phyloP scores from a whole-genome alignment of 139 green algal species.

The Coccomyxa sp. region DNA sequence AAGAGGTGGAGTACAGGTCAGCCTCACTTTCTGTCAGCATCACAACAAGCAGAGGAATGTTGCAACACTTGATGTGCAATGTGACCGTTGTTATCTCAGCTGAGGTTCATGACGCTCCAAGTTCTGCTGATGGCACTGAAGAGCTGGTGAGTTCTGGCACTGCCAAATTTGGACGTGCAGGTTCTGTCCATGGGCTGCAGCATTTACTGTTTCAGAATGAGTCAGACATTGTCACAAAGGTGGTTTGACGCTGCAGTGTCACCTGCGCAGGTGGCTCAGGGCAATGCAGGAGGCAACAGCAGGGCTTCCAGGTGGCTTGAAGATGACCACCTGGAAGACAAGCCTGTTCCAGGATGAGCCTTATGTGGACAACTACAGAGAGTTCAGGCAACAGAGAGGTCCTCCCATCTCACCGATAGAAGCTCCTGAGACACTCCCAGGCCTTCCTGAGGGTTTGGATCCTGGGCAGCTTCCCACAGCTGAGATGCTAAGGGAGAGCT shows the following conservation, averaged over 20 bases:
- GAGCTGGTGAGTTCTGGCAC: neutral
- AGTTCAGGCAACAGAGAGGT: slow-evolving; percentile 6
- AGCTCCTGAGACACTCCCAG: neutral
- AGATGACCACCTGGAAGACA: slow-evolving; percentile 1
- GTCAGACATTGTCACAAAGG: neutral
- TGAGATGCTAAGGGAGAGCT: neutral
- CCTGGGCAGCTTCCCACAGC: slow-evolving; percentile 7
- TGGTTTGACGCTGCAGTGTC: neutral
- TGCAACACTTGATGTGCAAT: too few relatives aligned
- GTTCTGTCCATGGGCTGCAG: neutral
- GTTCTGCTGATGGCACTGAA: too few relatives aligned
- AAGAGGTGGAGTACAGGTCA: slow-evolving; percentile 56
- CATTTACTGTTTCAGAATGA: neutral
- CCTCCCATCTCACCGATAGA: slow-evolving; percentile 1
- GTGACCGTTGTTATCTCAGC: too few relatives aligned
- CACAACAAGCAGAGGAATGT: neutral
- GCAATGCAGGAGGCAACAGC: neutral
- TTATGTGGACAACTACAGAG: slow-evolving; percentile 14
- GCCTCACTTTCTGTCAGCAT: neutral
- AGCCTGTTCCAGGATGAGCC: slow-evolving; percentile 2
- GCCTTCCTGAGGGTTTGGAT: neutral
- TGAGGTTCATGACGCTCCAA: too few relatives aligned
- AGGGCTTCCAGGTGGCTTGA: neutral
- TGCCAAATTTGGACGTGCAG: neutral
- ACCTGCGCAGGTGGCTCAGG: slow-evolving; percentile 12